Evolutionary conservation across 1,284 basidiomycete genomes (phyloP).

Genomic region (Neolentinus lepideus): DNA sequence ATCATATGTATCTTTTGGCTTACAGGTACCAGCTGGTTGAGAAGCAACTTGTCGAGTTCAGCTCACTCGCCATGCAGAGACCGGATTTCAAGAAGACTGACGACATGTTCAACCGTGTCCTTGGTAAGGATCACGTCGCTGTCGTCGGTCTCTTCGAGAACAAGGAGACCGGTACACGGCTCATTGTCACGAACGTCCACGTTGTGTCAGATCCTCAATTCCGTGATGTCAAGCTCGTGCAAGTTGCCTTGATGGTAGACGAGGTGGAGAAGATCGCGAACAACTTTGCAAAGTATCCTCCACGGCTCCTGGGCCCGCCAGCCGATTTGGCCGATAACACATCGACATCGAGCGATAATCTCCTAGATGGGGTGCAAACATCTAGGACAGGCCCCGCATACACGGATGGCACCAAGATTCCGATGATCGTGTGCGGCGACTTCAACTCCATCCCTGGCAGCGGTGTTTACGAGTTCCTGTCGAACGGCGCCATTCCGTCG

Average conservation of each 20-base stretch:
- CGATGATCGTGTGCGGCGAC: slow-evolving; percentile 88
- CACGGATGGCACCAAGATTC: slow-evolving; percentile 82
- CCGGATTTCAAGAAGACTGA: slow-evolving; percentile 97
- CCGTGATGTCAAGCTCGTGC: slow-evolving; percentile 97
- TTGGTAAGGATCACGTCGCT: slow-evolving; percentile 94
- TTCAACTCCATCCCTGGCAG: slow-evolving; percentile 88
- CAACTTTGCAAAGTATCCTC: slow-evolving; percentile 81
- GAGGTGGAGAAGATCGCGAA: slow-evolving; percentile 88
- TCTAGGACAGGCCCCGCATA: slow-evolving; percentile 50
- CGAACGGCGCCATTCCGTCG: slow-evolving; percentile 61
- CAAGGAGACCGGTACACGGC: slow-evolving; percentile 76
- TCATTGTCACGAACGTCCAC: slow-evolving; percentile 90
- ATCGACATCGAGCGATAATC: neutral
- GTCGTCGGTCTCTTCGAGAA: slow-evolving; percentile 87
- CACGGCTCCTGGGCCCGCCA: slow-evolving; percentile 35
- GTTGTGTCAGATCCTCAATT: slow-evolving; percentile 92
- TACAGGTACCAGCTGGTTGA: slow-evolving; percentile 88
- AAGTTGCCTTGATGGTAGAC: slow-evolving; percentile 88
- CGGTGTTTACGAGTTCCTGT: slow-evolving; percentile 91
- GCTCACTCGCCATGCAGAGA: slow-evolving; percentile 87
- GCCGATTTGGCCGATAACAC: slow-evolving; percentile 25
- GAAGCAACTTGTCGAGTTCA: slow-evolving; percentile 93
- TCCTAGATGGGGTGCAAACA: slow-evolving; percentile 12
- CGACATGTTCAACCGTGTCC: slow-evolving; percentile 99
- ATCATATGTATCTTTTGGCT: slow-evolving; percentile 7